A percentile compares a stretch with the other conserved stretches of the same genome.
phyloP scores from a whole-genome alignment of 2,329 filamentous ascomycete species.

The Aspergillus flavus region DNA sequence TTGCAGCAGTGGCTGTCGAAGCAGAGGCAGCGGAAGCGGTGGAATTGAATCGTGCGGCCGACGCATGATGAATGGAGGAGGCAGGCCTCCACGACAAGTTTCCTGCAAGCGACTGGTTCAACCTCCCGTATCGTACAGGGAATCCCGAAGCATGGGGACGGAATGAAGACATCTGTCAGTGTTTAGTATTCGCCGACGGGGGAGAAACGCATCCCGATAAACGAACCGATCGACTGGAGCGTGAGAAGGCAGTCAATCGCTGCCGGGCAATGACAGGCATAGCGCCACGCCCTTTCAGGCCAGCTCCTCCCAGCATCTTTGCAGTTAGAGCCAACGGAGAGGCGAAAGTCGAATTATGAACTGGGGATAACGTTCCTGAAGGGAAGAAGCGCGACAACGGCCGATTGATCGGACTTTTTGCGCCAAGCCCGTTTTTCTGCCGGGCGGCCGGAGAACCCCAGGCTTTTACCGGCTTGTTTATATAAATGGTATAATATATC shows the following conservation, averaged over 20 bases:
- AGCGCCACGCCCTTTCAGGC: slow-evolving; percentile 52
- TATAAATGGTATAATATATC: neutral
- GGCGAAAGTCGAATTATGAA: slow-evolving; percentile 11
- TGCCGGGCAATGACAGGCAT: slow-evolving; percentile 42
- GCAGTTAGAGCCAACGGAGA: slow-evolving; percentile 13
- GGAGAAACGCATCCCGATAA: slow-evolving; percentile 4
- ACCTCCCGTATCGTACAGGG: slow-evolving; percentile 22
- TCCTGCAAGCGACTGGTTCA: slow-evolving; percentile 24
- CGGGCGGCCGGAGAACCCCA: slow-evolving; percentile 29
- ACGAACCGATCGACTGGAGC: slow-evolving; percentile 41
- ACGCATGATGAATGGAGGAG: slow-evolving; percentile 24
- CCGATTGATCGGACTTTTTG: slow-evolving; percentile 14
- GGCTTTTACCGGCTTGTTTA: neutral
- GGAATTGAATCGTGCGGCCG: slow-evolving; percentile 43
- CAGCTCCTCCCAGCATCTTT: slow-evolving; percentile 60
- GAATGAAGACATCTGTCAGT: slow-evolving; percentile 40
- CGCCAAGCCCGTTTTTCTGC: slow-evolving; percentile 37
- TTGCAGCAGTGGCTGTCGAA: slow-evolving; percentile 18
- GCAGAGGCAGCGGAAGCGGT: slow-evolving; percentile 29
- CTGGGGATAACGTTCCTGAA: neutral
- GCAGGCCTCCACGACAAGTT: slow-evolving; percentile 27
- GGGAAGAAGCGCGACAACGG: slow-evolving; percentile 10
- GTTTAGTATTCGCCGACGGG: slow-evolving; percentile 7
- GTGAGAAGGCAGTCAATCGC: slow-evolving; percentile 29
- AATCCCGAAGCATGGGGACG: slow-evolving; percentile 29